Evolutionary conservation across 805 yeast species (phyloP).

Genomic region (Myxozyma udenii): DNA sequence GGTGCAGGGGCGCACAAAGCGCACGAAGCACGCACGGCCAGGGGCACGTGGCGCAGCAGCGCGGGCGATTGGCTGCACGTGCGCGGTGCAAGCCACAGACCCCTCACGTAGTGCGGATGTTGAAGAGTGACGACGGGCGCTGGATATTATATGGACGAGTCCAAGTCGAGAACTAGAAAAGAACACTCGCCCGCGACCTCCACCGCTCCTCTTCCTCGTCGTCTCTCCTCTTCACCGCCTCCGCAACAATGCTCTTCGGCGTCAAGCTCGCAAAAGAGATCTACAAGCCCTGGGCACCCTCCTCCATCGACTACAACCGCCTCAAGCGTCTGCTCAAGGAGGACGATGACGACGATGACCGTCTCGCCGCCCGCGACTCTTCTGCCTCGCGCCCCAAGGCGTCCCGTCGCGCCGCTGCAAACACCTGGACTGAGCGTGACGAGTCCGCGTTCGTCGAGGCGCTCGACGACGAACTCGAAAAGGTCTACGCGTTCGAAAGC

Average conservation of each 20-base stretch:
- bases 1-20: too few species aligned
- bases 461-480: slow-evolving; percentile 82
- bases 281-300: slow-evolving; percentile 87
- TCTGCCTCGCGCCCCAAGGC: slow-evolving; percentile 4
- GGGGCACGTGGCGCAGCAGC: too few species aligned
- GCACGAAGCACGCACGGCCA: too few species aligned
- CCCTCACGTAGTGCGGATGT: too few species aligned
- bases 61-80: too few species aligned
- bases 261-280: slow-evolving; percentile 75
- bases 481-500: slow-evolving; percentile 83
- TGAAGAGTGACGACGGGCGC: background rate
- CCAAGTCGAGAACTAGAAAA: too few species aligned
- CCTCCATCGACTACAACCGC: slow-evolving; percentile 89
- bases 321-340: slow-evolving; percentile 76
- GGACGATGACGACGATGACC: slow-evolving; percentile 17
- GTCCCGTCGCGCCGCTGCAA: slow-evolving; percentile 41
- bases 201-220: background rate
- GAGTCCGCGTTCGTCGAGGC: slow-evolving; percentile 78
- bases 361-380: slow-evolving; percentile 4
- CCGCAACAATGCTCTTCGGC: slow-evolving; percentile 72
- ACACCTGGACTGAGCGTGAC: slow-evolving; percentile 77
- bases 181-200: too few species aligned
- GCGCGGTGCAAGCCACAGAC: too few species aligned
- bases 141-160: too few species aligned
- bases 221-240: background rate